phyloP scores from a whole-genome alignment of 2,329 filamentous ascomycete genomes.

The Hymenoscyphus scutula region DNA sequence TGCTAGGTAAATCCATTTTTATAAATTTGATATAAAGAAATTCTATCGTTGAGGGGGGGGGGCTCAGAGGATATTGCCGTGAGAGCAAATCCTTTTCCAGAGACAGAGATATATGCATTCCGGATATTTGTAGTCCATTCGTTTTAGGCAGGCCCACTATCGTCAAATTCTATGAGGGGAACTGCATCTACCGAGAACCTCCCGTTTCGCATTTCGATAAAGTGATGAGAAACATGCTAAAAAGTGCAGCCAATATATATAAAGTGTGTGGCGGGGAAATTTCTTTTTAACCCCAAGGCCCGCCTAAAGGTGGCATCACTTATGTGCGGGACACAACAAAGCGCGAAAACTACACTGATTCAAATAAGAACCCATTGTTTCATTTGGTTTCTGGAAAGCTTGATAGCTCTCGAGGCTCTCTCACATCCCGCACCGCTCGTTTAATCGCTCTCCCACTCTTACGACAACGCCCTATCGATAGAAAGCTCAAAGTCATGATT shows the following conservation, averaged over 20 bases:
- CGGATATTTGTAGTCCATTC: no score
- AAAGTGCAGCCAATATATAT: background rate
- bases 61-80: no score
- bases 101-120: no score
- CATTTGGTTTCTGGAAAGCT: background rate
- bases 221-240: background rate
- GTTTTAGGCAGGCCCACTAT: no score
- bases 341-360: background rate
- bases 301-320: background rate
- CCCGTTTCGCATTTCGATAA: background rate
- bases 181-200: background rate
- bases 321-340: background rate
- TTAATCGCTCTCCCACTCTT: background rate
- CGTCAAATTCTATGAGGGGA: no score
- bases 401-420: no score
- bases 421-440: background rate
- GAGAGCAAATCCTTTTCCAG: no score
- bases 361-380: background rate
- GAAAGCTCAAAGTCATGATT: background rate
- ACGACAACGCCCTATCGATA: no score
- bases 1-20: no score
- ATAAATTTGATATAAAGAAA: no score
- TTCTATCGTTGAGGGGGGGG: no score
- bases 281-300: background rate
- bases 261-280: background rate